phyloP scores from a whole-genome alignment of 1,139 yeast species.

The Sugiyamaella paludigena region DNA sequence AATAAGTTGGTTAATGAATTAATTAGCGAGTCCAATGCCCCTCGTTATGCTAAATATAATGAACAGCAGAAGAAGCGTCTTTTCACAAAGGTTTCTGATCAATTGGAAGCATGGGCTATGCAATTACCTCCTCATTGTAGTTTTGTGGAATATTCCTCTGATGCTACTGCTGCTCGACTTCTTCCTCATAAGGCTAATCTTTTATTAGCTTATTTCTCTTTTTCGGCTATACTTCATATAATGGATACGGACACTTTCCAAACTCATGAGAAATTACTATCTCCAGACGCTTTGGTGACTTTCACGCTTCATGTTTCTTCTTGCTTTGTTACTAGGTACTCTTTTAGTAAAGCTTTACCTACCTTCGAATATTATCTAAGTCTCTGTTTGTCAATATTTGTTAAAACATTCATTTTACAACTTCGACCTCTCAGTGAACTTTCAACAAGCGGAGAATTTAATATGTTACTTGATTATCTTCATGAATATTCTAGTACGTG shows the following conservation, averaged over 20 bases:
- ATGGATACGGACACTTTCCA: slow-evolving; percentile 13
- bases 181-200: slow-evolving; percentile 23
- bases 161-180: slow-evolving; percentile 6
- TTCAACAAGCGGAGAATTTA: slow-evolving; percentile 16
- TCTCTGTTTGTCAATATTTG: slow-evolving; percentile 15
- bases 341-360: slow-evolving; percentile 17
- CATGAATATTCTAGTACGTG: slow-evolving; percentile 18
- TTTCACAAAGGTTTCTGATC: slow-evolving; percentile 10
- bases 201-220: slow-evolving; percentile 18
- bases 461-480: slow-evolving; percentile 16
- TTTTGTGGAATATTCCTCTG: slow-evolving; percentile 12
- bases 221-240: slow-evolving; percentile 13
- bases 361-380: slow-evolving; percentile 22
- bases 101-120: slow-evolving; percentile 18
- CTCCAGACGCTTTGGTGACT: slow-evolving; percentile 13
- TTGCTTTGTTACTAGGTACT: slow-evolving; percentile 4
- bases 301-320: slow-evolving; percentile 15
- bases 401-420: slow-evolving; percentile 14
- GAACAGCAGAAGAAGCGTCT: slow-evolving; percentile 10
- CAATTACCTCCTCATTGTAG: slow-evolving; percentile 17
- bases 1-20: slow-evolving; percentile 17
- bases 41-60: slow-evolving; percentile 12
- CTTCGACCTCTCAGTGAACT: slow-evolving; percentile 7
- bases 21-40: slow-evolving; percentile 20
- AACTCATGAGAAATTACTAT: slow-evolving; percentile 6